Evolutionary conservation across 2,329 filamentous ascomycete species (phyloP).

Genomic region (Alternaria arbusti): DNA sequence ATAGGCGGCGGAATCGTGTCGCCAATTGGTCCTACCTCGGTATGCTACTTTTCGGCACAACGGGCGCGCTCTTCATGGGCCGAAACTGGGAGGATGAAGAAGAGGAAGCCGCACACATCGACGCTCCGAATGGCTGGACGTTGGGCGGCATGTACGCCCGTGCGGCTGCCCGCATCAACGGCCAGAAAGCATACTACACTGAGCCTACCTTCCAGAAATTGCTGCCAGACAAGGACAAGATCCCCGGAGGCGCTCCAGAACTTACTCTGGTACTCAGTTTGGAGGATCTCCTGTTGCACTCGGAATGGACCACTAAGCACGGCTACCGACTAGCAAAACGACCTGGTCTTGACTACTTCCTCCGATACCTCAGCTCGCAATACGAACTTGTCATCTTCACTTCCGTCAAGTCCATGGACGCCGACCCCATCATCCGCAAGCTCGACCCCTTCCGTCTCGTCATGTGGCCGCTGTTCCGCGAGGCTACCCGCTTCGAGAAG

Average conservation of each 20-base stretch:
- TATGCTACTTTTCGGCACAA: conserved; percentile 62
- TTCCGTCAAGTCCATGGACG: conserved; percentile 80
- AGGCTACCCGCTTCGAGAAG: conserved; percentile 96
- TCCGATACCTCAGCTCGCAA: conserved; percentile 96
- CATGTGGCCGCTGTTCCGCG: conserved; percentile 91
- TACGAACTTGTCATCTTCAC: conserved; percentile 98
- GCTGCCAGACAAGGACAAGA: conserved; percentile 73
- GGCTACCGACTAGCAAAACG: conserved; percentile 96
- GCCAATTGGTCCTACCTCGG: conserved; percentile 76
- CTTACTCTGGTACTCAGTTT: conserved; percentile 92
- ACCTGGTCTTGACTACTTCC: conserved; percentile 94
- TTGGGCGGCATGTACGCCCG: conserved; percentile 80
- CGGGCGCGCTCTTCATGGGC: conserved; percentile 76
- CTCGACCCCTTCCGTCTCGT: conserved; percentile 95
- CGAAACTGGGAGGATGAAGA: conserved; percentile 82
- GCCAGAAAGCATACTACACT: conserved; percentile 89
- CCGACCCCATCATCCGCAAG: conserved; percentile 88
- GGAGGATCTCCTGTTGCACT: conserved; percentile 93
- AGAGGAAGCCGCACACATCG: conserved; percentile 71
- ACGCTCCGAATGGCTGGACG: conserved; percentile 82
- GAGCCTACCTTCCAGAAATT: conserved; percentile 95
- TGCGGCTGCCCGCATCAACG: conserved; percentile 73
- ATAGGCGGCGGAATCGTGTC: conserved; percentile 77
- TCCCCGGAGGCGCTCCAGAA: conserved; percentile 70
- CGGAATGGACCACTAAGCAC: conserved; percentile 91